A percentile compares a stretch with the other conserved stretches of the same genome.
Evolutionary conservation across 2,329 filamentous ascomycete species (phyloP).

Genomic region (Amauroascus verrucosus): DNA sequence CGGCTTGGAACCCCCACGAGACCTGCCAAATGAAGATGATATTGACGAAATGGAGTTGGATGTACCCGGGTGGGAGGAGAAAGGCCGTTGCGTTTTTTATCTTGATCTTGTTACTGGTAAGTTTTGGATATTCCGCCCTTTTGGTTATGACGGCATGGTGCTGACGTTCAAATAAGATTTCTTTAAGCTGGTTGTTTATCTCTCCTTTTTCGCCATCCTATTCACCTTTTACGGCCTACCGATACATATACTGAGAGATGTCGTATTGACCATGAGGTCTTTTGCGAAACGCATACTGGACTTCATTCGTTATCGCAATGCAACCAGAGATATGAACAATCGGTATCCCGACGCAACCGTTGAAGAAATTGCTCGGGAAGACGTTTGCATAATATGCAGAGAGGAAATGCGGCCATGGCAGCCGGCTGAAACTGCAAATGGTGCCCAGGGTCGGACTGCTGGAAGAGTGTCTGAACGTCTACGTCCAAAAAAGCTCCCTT

Average conservation of each 20-base stretch:
- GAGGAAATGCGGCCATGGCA: constrained; percentile 87
- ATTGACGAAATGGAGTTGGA: constrained; percentile 91
- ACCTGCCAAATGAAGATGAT: constrained; percentile 57
- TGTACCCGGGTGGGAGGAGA: constrained; percentile 90
- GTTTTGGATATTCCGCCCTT: constrained; percentile 20
- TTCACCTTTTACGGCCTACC: constrained; percentile 90
- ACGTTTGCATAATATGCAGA: constrained; percentile 94
- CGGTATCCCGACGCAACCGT: constrained; percentile 80
- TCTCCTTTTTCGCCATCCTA: constrained; percentile 86
- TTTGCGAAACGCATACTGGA: constrained; percentile 85
- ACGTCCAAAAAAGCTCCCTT: constrained; percentile 89
- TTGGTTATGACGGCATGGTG: background rate
- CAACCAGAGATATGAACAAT: constrained; percentile 85
- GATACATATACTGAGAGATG: constrained; percentile 90
- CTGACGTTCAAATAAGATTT: constrained; percentile 51
- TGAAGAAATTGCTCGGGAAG: constrained; percentile 74
- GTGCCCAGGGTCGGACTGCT: constrained; percentile 22
- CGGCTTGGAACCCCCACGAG: constrained; percentile 29
- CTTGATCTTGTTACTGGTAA: constrained; percentile 73
- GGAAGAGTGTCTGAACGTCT: constrained; percentile 60
- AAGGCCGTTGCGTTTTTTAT: constrained; percentile 83
- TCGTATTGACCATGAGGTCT: constrained; percentile 86
- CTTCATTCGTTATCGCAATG: constrained; percentile 79
- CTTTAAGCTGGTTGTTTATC: constrained; percentile 78
- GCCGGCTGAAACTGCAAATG: constrained; percentile 33